Conservation (phyloP, 1,284 basidiomycete genomes). For the Hortiboletus rubellus region DNA sequence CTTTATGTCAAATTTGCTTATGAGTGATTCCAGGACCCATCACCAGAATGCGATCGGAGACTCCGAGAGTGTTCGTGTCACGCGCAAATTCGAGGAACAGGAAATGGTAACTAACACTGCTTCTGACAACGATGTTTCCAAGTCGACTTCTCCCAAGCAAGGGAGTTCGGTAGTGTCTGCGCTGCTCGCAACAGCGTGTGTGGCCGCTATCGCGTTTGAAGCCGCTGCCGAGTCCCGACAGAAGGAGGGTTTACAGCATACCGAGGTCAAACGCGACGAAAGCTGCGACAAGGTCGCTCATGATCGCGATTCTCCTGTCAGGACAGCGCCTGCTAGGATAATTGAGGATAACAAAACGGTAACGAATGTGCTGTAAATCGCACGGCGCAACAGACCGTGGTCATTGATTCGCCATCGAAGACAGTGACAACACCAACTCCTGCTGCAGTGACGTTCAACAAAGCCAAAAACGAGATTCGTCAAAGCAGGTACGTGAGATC, state of each 20-base stretch:
- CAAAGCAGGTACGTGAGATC: not conserved
- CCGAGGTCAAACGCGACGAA: not conserved
- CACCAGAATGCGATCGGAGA: not conserved
- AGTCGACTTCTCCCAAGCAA: constrained; percentile 1
- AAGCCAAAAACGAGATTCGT: not conserved
- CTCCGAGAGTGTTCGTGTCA: not conserved
- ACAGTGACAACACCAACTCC: not conserved
- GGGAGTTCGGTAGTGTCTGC: constrained; percentile 10
- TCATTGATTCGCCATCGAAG: not conserved
- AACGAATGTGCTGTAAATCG: not conserved
- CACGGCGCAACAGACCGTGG: not conserved
- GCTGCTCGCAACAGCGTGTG: constrained; percentile 11
- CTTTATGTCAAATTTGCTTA: constrained; percentile 1
- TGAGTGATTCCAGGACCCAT: not conserved
- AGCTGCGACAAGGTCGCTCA: not conserved
- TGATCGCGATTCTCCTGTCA: not conserved
- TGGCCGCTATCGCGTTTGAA: constrained; percentile 16
- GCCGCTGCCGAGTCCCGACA: constrained; percentile 4
- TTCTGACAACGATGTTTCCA: not conserved
- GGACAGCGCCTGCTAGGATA: not conserved
- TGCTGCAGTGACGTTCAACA: not conserved
- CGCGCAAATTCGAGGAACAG: not conserved
- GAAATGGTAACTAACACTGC: not conserved
- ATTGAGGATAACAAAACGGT: not conserved
- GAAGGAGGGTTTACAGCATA: constrained; percentile 1